Evolutionary conservation across 768 basidiomycete species (phyloP).

Genomic region (Auriscalpium microsporum): DNA sequence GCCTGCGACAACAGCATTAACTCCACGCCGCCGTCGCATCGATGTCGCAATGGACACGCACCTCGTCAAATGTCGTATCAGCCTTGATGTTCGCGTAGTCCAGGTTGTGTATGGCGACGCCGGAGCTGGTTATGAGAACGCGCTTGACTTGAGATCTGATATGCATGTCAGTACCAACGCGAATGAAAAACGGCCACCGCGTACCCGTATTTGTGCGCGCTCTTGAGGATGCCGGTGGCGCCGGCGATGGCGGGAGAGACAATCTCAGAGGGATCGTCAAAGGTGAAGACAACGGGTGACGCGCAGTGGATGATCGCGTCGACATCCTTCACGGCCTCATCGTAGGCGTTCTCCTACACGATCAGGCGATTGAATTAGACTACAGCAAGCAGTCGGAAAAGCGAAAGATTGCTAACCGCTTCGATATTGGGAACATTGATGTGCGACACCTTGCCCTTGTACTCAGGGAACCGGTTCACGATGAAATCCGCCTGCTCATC

Average conservation of each 20-base stretch:
- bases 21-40: neutral
- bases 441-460: neutral
- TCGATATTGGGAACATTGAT: slow-evolving; percentile 8
- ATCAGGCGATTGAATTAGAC: neutral
- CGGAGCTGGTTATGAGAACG: slow-evolving; percentile 7
- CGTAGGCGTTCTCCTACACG: slow-evolving; percentile 28
- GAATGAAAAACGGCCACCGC: neutral
- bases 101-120: neutral
- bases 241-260: slow-evolving; percentile 33
- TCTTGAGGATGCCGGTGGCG: slow-evolving; percentile 26
- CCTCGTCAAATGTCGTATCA: neutral
- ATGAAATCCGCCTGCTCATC: neutral
- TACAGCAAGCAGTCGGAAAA: slow-evolving; percentile 9
- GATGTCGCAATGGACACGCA: neutral
- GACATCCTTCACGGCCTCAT: slow-evolving; percentile 39
- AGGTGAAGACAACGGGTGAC: slow-evolving; percentile 24
- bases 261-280: slow-evolving; percentile 21
- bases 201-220: slow-evolving; percentile 15
- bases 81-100: neutral
- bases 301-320: slow-evolving; percentile 34
- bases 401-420: slow-evolving; percentile 18
- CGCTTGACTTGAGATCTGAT: slow-evolving; percentile 12
- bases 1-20: neutral
- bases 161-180: neutral
- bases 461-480: neutral